Conservation (phyloP, 352 stramenopile genomes). For the Pythium aphanidermatum region DNA sequence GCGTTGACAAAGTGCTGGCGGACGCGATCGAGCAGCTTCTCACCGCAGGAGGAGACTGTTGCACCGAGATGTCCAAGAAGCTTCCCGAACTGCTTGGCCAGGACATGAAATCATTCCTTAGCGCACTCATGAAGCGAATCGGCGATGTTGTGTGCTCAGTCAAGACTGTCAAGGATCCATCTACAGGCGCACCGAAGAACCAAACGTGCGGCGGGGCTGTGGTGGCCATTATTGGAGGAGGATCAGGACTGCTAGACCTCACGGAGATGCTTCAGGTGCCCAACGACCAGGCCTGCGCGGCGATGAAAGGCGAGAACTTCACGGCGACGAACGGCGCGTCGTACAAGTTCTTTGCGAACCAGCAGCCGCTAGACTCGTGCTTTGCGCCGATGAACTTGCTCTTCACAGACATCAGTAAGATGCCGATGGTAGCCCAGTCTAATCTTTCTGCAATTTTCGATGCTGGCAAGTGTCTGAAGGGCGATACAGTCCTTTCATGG, state of each 20-base stretch:
- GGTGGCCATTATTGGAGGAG: conserved; percentile 9
- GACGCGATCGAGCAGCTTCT: conserved; percentile 24
- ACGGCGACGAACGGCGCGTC: conserved; percentile 17
- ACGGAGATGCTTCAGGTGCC: conserved; percentile 28
- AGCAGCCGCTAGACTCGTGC: conserved; percentile 24
- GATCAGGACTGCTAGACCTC: conserved; percentile 19
- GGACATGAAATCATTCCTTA: conserved; percentile 17
- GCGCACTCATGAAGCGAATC: conserved; percentile 13
- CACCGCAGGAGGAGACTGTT: conserved; percentile 22
- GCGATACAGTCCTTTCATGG: conserved; percentile 11
- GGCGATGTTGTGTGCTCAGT: conserved; percentile 28
- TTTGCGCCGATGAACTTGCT: conserved; percentile 32
- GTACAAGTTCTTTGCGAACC: conserved; percentile 25
- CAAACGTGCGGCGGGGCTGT: conserved; percentile 21
- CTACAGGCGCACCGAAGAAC: conserved; percentile 14
- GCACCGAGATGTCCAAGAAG: conserved; percentile 23
- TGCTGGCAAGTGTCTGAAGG: conserved; percentile 18
- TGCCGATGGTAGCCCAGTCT: conserved; percentile 21
- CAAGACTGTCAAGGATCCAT: conserved; percentile 11
- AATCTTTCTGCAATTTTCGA: conserved; percentile 14
- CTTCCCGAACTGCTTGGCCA: conserved; percentile 22
- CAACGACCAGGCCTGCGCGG: conserved; percentile 25
- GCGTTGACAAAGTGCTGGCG: conserved; percentile 23
- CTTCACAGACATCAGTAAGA: conserved; percentile 23
- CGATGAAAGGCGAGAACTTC: conserved; percentile 29